Conservation (phyloP, 306 rosid genomes). For the Trifolium subterraneum region DNA sequence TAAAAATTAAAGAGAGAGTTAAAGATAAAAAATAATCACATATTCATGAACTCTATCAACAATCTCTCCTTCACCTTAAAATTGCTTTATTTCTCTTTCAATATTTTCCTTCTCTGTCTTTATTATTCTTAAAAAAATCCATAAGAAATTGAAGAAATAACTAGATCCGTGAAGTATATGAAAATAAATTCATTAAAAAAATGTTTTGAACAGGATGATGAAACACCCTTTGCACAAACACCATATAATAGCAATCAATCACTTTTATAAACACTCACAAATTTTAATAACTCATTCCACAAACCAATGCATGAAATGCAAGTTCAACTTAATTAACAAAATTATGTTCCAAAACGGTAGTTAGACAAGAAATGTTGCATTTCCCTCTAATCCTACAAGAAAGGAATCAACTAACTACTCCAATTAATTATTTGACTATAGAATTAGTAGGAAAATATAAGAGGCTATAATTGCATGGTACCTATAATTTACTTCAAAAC, state of each 20-base stretch:
- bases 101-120: neutral
- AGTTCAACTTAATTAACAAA: slow-evolving; percentile 47
- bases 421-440: slow-evolving; percentile 46
- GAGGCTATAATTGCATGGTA: slow-evolving; percentile 57
- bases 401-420: slow-evolving; percentile 45
- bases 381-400: slow-evolving; percentile 44
- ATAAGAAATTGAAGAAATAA: neutral
- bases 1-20: too few relatives aligned
- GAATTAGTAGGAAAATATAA: slow-evolving; percentile 58
- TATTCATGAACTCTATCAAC: neutral
- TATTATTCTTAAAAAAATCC: neutral
- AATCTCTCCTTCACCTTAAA: neutral
- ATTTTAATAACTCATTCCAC: neutral
- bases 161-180: neutral
- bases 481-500: slow-evolving; percentile 60
- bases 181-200: neutral
- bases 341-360: slow-evolving; percentile 56
- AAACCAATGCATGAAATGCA: slow-evolving; percentile 46
- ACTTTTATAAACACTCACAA: neutral
- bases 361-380: slow-evolving; percentile 62
- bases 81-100: neutral
- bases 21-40: neutral
- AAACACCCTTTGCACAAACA: slow-evolving; percentile 1
- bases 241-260: slow-evolving; percentile 13
- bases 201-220: neutral